Evolutionary conservation across 352 stramenopile genomes (phyloP), one percentile per base, ranked within the genome.

Genomic region (Globisporangium spiculum): DNA sequence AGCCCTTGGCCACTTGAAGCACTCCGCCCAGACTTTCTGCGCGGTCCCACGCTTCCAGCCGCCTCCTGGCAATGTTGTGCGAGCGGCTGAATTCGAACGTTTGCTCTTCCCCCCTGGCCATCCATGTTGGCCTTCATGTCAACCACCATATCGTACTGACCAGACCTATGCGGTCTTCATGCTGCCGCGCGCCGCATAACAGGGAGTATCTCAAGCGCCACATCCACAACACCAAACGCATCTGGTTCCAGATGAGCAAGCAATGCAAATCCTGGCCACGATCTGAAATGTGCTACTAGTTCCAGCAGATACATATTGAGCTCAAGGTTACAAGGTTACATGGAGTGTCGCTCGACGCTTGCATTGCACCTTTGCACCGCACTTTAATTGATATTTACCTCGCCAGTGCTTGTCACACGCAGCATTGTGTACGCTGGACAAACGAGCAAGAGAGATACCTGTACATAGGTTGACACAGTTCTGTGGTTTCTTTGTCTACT

Each of bases 161-260:
- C 26, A 24, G 24, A 30, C 52, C 8, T 26, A 4, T 30, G 24
- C 12, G 24, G 24, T 36, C 53, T 34, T 36, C 53, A 22, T 58
- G 53, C 52, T 58, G 22, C 14, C 14, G 14, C 14, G 12, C 12
- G 12, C 5, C 38, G 14, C 12, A 48, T 6, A 48, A 22, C 41
- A 4, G 20, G n/a, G 16, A 2, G 41, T 50, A 50, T n/a, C 41
- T n/a, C 41, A 22, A 58, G 53, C 18, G 26, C 24, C 53, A 36
- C 53, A 58, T 7, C 18, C 53, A 9, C 53, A 36, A 16, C 53
- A 58, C 4, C 4, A 36, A 34, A 12, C 24, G 53, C n/a, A 58
- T 58, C 53, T 58, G 53, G 53, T 58, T 58, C 24, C 53, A 20
- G 24, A 58, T 58, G 53, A 58, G 53, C 24, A 58, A 36, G 52